Conservation (phyloP, 257 asterid genomes). For the Cruciata laevipes region DNA sequence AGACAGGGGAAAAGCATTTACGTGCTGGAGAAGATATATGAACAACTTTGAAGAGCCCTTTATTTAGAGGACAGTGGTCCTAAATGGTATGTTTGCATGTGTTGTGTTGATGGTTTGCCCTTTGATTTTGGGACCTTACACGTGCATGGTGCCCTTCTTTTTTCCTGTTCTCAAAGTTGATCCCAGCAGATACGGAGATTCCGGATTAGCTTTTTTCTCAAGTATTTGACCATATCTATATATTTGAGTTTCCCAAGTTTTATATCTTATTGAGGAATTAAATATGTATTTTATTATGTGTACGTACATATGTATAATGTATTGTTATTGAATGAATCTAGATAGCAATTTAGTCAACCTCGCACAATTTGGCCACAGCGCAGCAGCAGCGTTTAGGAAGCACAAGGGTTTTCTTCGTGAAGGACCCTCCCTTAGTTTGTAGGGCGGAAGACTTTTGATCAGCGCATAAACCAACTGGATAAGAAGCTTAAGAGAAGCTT, state of each 20-base stretch:
- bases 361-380: too few relatives aligned
- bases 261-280: too few relatives aligned
- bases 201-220: not conserved
- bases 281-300: too few relatives aligned
- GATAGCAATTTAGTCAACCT: too few relatives aligned
- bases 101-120: conserved; percentile 6
- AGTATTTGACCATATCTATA: not conserved
- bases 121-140: conserved; percentile 13
- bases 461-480: not conserved
- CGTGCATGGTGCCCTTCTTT: conserved; percentile 5
- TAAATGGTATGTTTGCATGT: conserved; percentile 2
- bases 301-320: too few relatives aligned
- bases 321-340: too few relatives aligned
- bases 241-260: not conserved
- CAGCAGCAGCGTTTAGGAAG: too few relatives aligned
- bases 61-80: not conserved
- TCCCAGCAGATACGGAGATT: not conserved
- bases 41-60: conserved; percentile 7
- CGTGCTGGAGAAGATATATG: conserved; percentile 17
- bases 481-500: not conserved
- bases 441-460: not conserved
- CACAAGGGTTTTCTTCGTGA: too few relatives aligned
- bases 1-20: conserved; percentile 10
- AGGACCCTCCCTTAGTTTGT: not conserved
- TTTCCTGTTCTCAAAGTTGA: not conserved